Evolutionary conservation across 805 yeast species (phyloP), one percentile per base, ranked within the genome.

Genomic region (Spathaspora passalidarum): DNA sequence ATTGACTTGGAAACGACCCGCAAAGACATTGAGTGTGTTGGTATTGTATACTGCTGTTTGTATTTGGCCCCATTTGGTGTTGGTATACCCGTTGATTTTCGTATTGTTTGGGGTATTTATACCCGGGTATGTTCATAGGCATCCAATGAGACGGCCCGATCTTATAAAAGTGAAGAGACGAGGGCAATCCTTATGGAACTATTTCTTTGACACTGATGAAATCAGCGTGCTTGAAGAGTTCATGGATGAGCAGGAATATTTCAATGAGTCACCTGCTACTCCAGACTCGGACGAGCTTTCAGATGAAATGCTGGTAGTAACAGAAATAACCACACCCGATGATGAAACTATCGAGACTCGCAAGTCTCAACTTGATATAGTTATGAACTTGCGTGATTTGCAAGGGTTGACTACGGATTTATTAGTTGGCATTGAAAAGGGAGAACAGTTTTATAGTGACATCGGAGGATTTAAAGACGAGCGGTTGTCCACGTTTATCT

Each of bases 401-500:
- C 96, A 88, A 60, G 80, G 81, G 49, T 62, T 81, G 29, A 78
- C 88, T 14, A 69, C 84, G 0, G 78, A 77, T 44, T 47, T 84
- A 6, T 70, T 87, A 20, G 64, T 69, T 13, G 57, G 72, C 0
- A 65, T 80, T 43, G 82, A 82, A 17, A 62, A 66, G 14, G 61
- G 78, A 6, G 89, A 86, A 47, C 65, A 66, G 29, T 74, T 81
- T 45, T 68, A 82, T 54, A 76, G 72, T 54, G 85, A 83, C 10
- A 73, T 84, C 4, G 86, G 86, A 22, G 85, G 85, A 8, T 88
- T 88, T 57, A 74, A 72, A 51, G 86, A 88, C 59, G 95, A 88
- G 54, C 71, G 78, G 39, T 62, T 72, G 20, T 79, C 94, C 0
- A 84, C 94, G 0, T 68, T 80, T 5, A 56, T 86, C n/a, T 72